Evolutionary conservation across 257 asterid species (phyloP).

Genomic region (Pogostemon cablin): DNA sequence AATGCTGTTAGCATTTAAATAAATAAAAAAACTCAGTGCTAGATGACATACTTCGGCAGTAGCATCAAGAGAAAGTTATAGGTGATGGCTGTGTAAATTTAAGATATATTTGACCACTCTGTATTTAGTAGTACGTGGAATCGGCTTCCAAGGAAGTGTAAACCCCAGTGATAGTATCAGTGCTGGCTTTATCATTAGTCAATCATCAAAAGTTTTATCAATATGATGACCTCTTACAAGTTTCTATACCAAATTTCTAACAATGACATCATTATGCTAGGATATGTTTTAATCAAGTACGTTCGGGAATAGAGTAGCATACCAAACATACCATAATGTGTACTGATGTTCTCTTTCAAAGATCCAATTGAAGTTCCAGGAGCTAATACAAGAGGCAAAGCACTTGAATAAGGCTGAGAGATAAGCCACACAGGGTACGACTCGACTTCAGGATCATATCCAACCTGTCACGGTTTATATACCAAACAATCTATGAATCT

Average conservation of each 20-base stretch:
- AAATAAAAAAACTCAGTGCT: conserved; percentile 10
- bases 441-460: conserved; percentile 87
- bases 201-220: background rate
- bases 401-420: conserved; percentile 66
- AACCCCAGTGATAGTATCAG: background rate
- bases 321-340: conserved; percentile 53
- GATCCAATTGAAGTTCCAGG: conserved; percentile 79
- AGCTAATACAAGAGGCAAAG: conserved; percentile 69
- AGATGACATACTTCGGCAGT: background rate
- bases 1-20: background rate
- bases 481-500: background rate
- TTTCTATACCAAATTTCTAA: background rate
- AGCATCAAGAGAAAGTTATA: background rate
- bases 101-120: conserved; percentile 4
- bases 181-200: conserved; percentile 1
- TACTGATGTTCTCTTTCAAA: conserved; percentile 63
- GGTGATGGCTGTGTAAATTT: background rate
- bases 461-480: conserved; percentile 56
- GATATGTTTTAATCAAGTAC: background rate
- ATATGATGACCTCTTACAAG: background rate
- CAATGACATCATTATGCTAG: conserved; percentile 1
- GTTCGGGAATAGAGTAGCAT: background rate
- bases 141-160: background rate
- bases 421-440: conserved; percentile 81
- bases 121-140: background rate